Evolutionary conservation across 2,329 filamentous ascomycete genomes (phyloP).

Genomic region (Cladosporium sp.): DNA sequence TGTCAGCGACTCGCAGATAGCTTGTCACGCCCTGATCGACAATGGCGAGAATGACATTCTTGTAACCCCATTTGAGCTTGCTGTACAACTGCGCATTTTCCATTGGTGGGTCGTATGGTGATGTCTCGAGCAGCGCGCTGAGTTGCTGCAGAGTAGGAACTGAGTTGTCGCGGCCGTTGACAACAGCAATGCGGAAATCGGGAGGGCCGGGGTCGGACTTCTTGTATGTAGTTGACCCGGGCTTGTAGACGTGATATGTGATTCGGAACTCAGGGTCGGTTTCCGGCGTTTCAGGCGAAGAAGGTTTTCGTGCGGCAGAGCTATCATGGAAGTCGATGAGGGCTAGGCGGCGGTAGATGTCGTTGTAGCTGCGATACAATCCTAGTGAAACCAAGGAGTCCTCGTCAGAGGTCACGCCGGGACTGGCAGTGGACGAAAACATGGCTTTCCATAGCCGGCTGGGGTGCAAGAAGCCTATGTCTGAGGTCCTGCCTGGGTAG

Average conservation of each 20-base stretch:
- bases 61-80: conserved; percentile 76
- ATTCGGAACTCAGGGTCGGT: conserved; percentile 61
- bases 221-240: conserved; percentile 59
- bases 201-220: conserved; percentile 75
- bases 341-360: conserved; percentile 72
- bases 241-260: conserved; percentile 80
- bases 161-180: conserved; percentile 66
- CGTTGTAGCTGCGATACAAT: conserved; percentile 52
- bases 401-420: background rate
- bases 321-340: conserved; percentile 70
- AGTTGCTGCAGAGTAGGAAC: conserved; percentile 74
- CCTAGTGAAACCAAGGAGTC: conserved; percentile 44
- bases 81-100: conserved; percentile 58
- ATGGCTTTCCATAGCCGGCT: conserved; percentile 17
- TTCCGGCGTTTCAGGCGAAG: conserved; percentile 21
- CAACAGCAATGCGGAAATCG: conserved; percentile 79
- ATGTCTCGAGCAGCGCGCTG: conserved; percentile 64
- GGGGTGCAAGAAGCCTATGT: conserved; percentile 31
- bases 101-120: conserved; percentile 62
- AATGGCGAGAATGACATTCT: conserved; percentile 79
- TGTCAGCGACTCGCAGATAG: conserved; percentile 76
- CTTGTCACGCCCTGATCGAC: conserved; percentile 89
- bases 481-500: conserved; percentile 28
- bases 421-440: conserved; percentile 1
- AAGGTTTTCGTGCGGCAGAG: conserved; percentile 24